A percentile compares a stretch with the other conserved stretches of the same genome.
Evolutionary conservation across 2,329 filamentous ascomycete genomes (phyloP).

Genomic region (Trichoderma sp.): DNA sequence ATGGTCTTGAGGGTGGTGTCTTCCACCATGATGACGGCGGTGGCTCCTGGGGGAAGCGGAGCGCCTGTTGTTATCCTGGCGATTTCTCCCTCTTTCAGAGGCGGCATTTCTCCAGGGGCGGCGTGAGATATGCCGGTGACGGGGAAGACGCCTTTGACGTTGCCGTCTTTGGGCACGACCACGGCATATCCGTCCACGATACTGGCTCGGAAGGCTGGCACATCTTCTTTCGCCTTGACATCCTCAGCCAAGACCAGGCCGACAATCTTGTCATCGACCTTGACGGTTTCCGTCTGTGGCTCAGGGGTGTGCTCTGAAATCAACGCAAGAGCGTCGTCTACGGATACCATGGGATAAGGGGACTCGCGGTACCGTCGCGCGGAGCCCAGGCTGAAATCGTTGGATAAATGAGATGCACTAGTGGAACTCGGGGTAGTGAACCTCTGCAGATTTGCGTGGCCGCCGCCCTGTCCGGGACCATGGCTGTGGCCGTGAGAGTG

Average conservation of each 20-base stretch:
- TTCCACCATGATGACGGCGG: constrained; percentile 88
- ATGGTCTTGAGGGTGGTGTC: constrained; percentile 75
- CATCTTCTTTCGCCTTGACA: constrained; percentile 73
- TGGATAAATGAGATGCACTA: constrained; percentile 55
- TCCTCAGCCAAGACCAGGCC: constrained; percentile 81
- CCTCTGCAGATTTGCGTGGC: constrained; percentile 58
- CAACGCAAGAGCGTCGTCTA: constrained; percentile 72
- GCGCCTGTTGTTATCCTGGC: constrained; percentile 93
- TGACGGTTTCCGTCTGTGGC: constrained; percentile 53
- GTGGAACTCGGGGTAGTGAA: constrained; percentile 66
- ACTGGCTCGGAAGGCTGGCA: constrained; percentile 90
- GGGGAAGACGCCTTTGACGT: constrained; percentile 76
- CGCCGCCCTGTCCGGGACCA: constrained; percentile 47
- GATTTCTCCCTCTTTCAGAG: constrained; percentile 70
- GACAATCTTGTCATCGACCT: constrained; percentile 64
- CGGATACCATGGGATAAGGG: constrained; percentile 87
- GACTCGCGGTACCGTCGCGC: constrained; percentile 76
- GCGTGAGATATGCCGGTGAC: constrained; percentile 87
- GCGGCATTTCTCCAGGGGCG: constrained; percentile 62
- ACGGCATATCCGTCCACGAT: constrained; percentile 97
- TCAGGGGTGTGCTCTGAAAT: constrained; percentile 72
- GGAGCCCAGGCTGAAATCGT: constrained; percentile 59
- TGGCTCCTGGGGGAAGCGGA: constrained; percentile 82
- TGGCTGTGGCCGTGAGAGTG: constrained; percentile 40
- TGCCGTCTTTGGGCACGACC: constrained; percentile 60